These are phyloP conservation scores for Trichoderma cornu-damae DNA, from an alignment of 2,329 filamentous ascomycete genomes.

Conservation along the genomic window DNA sequence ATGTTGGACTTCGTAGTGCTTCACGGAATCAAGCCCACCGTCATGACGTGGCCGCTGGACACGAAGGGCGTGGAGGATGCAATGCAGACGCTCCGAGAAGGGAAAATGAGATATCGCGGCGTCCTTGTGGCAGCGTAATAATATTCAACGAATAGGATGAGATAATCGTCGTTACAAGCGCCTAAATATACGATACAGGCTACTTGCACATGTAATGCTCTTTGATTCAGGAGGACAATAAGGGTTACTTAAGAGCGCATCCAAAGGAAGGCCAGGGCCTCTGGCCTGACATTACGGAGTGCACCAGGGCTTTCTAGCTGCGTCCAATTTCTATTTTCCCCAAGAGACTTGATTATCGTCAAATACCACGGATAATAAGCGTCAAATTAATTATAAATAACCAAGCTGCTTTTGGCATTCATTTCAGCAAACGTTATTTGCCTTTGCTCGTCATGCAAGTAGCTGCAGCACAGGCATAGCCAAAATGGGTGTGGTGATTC, in stretches of 20 bases:
- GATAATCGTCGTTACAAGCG: neutral
- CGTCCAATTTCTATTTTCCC: slow-evolving; percentile 4
- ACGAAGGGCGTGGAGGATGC: neutral
- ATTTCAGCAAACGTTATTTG: too few relatives aligned
- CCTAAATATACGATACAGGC: neutral
- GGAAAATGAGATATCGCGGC: slow-evolving; percentile 13
- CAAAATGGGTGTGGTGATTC: too few relatives aligned
- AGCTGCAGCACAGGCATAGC: too few relatives aligned
- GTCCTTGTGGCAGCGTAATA: neutral
- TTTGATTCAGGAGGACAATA: too few relatives aligned
- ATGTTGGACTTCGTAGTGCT: neutral
- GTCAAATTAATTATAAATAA: too few relatives aligned
- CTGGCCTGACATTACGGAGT: slow-evolving; percentile 12
- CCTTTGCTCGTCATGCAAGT: too few relatives aligned
- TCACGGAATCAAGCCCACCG: neutral
- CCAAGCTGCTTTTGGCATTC: too few relatives aligned
- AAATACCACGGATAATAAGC: too few relatives aligned
- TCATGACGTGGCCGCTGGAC: slow-evolving; percentile 6
- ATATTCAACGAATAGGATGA: neutral
- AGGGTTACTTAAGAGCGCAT: too few relatives aligned
- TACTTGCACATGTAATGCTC: neutral
- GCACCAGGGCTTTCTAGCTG: neutral
- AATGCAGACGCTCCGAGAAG: neutral
- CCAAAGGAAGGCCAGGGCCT: neutral
- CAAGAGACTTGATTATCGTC: too few relatives aligned